Base-by-base conservation (phyloP, 2,329 filamentous ascomycete genomes). In the Pestalotiopsis sp. region DNA sequence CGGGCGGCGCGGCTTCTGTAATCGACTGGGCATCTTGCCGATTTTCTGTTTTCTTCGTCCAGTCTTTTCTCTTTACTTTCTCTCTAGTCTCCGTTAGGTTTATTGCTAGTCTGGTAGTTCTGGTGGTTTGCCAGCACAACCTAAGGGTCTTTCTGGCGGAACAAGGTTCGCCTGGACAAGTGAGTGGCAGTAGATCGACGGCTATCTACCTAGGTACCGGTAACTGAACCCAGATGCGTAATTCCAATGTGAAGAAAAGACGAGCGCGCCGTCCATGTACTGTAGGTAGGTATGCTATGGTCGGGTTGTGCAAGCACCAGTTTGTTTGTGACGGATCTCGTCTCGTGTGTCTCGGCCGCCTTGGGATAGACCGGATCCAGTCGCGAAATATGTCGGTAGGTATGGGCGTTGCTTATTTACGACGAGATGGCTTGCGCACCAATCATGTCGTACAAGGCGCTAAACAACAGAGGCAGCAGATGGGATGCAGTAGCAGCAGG, bases 1-100 rank as follows among this genome's bases (percentile, higher is more conserved):
- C 39, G 52, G 25, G 38, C 65, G 66, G 23, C 66, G 66, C 39
- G 66, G 25, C 49, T 67, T 67, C 57, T 67, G 66, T 38, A 67
- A 23, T 63, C 58, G n/a, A 45, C 66, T 63, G 23, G 66, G 58
- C 66, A 67, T 67, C 59, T 62, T 31, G 27, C 14, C 59, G 59
- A 20, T 62, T 39, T 36, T n/a, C 36, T 62, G 11, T 39, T 62
- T 20, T 39, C 31, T 14, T 36, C 27, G n/a, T 38, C 31, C 17
- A 17, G 14, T 62, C 13, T 52, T 20, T 52, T 20, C 12, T 20
- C 7, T 20, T 52, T n/a, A 9, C 20, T n/a, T 17, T 52, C 17
- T 52, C 20, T 52, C 5, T 38, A 62, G 59, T n/a, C 31, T 39
- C 59, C 59, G 59, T 62, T 62, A 39, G 31, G 59, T 39, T 41